Base-by-base conservation (phyloP, 805 yeast genomes). In the Grigorovia yakushimaensis region DNA sequence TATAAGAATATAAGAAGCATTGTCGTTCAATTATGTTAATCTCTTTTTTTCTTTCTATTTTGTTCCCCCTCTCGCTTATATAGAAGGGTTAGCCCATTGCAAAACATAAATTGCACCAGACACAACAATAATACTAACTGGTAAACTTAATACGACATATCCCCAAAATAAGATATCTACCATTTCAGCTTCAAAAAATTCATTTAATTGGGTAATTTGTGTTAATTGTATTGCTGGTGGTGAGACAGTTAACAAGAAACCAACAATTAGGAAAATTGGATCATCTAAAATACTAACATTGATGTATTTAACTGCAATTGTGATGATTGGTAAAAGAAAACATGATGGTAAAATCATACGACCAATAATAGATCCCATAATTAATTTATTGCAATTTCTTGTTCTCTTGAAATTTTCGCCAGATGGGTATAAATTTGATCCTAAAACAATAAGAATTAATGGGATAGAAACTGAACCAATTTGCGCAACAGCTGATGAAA, bases 181-280 rank as follows among this genome's bases (percentile, higher is more conserved):
- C 91, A 84, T 84, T 63, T 84, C 94, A 57, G 77, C 80, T 60
- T 84, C 89, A 62, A 77, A 84, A 42, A 84, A 71, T 54, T 79
- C 82, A 61, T 84, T 84, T 56, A 84, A 68, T 59, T 83, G 91
- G 47, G 88, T 82, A 51, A 84, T 84, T 60, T 84, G 94, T 21
- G 88, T 81, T 48, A 84, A 69, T 64, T 84, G 94, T 54, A 84
- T 84, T 4, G 91, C 93, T 2, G 94, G 93, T 2, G 94, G 93
- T 1, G 88, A 77, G 3, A 83, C 77, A 1, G 89, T 84, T 51
- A 84, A 72, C 27, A 84, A 72, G 58, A 84, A 84, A 10, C 87
- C 79, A 40, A 85, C 89, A 50, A 84, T 78, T 56, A 84, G 68
- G 57, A 84, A 84, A 39, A 84, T 84, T 36, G 94, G 94, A 62